Evolutionary conservation across 2,329 filamentous ascomycete species (phyloP), one percentile per base, ranked within the genome.

Genomic region (Fusarium zealandicum): DNA sequence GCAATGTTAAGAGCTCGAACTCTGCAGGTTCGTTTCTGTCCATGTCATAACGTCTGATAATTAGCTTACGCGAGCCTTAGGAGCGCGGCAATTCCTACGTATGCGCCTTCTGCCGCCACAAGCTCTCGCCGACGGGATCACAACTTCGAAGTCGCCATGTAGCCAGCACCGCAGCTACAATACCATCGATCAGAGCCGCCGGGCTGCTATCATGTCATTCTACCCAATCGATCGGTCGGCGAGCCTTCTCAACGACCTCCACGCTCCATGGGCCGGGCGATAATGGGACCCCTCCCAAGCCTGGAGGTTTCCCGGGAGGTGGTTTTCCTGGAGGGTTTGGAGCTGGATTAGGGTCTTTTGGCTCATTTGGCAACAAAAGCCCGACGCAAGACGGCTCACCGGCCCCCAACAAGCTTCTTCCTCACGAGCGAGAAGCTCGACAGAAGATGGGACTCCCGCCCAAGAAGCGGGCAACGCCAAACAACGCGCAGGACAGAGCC

Each of bases 1-100:
- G 71, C 63, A 59, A 80, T 80, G 78, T 74, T 80, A 56, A 76
- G 76, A 71, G 72, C 72, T 62, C 72, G 72, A 58, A 55, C 70
- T 64, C 74, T 71, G 66, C 73, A 73, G 72, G 78, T 78, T 59
- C 54, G 70, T 53, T 22, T 36, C 42, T n/a, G 35, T 28, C 43
- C 36, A 31, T 12, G 14, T 31, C 10, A 20, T 27, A 30, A 27
- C 17, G 5, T 8, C 13, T 28, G 25, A 9, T 31, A 47, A 49
- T 40, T 40, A 31, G 31, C 59, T 61, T 37, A 58, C 47, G 44
- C 36, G 38, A 45, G 33, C 6, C 50, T 32, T 45, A 77, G 75
- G 69, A 71, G 64, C 73, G 69, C 55, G 65, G 69, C 61, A 70
- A 71, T 66, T 68, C 71, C 42, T 78, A 76, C 65, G 69, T 78